Base-by-base conservation (phyloP, 148 eudicot species). In the Camellia sinensis region DNA sequence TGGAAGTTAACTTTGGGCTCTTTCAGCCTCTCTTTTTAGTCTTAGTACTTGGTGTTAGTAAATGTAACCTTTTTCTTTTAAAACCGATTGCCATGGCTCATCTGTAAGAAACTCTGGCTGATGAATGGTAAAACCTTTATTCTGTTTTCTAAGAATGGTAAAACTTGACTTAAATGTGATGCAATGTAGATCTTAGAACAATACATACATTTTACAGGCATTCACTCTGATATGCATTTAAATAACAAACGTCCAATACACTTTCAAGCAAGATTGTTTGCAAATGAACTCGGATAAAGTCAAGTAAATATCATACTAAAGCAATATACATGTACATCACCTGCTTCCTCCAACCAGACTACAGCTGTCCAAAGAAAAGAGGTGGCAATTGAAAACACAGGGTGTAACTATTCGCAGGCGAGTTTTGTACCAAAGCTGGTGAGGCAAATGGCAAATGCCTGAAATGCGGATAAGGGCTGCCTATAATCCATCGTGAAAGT, bases 401-500 rank as follows among this genome's bases (percentile, higher is more conserved):
- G 44, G 5, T 52, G 45, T 12, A 69, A 69, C 53, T 59, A 74
- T 67, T 74, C 78, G 37, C 78, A 97, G 0, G 99, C 99, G 75
- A 97, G 89, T 84, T 97, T 97, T 15, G 98, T 94, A 37, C 98
- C 99, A 65, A 97, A 97, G 87, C 98, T 97, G 45, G 98, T 92
- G 61, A 97, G 87, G 85, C 98, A 97, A 77, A 97, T 94, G 29
- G 99, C 98, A 65, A 97, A 97, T 0, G 99, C 99, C 85, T 92
- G 95, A 77, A 97, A 94, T 0, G 99, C 95, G 0, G 99, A 97
- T 63, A 97, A 81, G 6, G 99, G 99, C 85, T 92, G 93, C 83
- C 95, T 91, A 69, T 88, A 97, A 77, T 97, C 99, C 99, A 97
- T 97, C 18, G 98, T 94, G 79, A 97, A 97, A 18, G 84, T 85